Evolutionary conservation across 139 green algal species (phyloP), one percentile per base, ranked within the genome.

Genomic region (Coccomyxa sp.): DNA sequence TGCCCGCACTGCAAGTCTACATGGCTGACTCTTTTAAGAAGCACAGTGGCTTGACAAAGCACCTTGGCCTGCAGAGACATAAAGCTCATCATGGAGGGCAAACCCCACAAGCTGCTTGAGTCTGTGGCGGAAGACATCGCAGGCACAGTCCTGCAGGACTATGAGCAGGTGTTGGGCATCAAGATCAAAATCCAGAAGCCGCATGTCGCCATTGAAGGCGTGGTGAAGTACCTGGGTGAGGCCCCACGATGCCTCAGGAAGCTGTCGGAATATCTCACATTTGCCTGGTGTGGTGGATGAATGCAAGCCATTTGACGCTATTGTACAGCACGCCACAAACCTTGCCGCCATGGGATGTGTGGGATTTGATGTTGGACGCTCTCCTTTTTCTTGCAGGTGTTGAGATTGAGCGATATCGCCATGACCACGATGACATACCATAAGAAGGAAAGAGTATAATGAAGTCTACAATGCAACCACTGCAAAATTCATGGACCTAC

Each of bases 141-240:
- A 4, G 59, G 51, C 30, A 67, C 32, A 31, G 32, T 94, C 27
- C 82, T 94, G 57, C 27, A 59, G 27, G 28, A 77, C 17, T 82
- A 93, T 59, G 45, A 68, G 11, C 28, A 38, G 0, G 82, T 94
- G 31, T 31, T 81, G 13, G 82, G 77, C 0, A 76, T 93, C 13
- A 84, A 81, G 17, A 60, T 94, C 45, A 63, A 83, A 21, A 57
- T 94, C 12, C 45, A 81, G n/a, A 94, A 94, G 85, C 91, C 91
- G 17, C 90, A 94, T 79, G 90, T 92, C 10, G 87, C 90, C 14
- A 77, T 94, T 68, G 30, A n/a, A 27, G 91, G 91, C 21, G 81
- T 90, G 45, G 38, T 94, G 74, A 84, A 94, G 30, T 91, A 80
- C 13, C 67, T 94, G 28, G 90, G 90, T 81, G 80, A 84, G 79